Evolutionary conservation across 768 basidiomycete species (phyloP).

Genomic region (Royoungia palumana): DNA sequence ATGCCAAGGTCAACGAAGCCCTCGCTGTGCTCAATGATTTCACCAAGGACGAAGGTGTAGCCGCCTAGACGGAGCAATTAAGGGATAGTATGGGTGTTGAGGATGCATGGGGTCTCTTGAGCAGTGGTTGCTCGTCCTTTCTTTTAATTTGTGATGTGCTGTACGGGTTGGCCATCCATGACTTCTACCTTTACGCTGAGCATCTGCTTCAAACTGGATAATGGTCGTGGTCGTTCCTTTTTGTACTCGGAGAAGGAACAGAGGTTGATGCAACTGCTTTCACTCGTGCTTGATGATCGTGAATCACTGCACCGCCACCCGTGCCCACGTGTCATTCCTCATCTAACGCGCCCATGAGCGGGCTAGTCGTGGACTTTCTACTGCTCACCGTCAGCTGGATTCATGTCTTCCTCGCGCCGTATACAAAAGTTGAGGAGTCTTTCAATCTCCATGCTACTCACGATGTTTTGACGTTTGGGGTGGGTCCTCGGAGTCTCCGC

Average conservation of each 20-base stretch:
- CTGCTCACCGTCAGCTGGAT: slow-evolving; percentile 51
- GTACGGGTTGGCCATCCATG: slow-evolving; percentile 36
- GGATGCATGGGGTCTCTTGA: slow-evolving; percentile 32
- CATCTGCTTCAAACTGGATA: slow-evolving; percentile 35
- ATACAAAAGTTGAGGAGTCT: slow-evolving; percentile 96
- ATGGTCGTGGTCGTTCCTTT: slow-evolving; percentile 52
- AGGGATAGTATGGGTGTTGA: slow-evolving; percentile 1
- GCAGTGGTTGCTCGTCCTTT: slow-evolving; percentile 48
- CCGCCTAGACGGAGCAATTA: slow-evolving; percentile 1
- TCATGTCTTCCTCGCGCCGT: slow-evolving; percentile 79
- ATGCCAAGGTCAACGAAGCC: slow-evolving; percentile 89
- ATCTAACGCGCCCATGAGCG: slow-evolving; percentile 8
- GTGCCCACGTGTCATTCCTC: too few species aligned
- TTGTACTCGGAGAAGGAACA: slow-evolving; percentile 51
- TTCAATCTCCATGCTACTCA: slow-evolving; percentile 92
- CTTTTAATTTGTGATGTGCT: slow-evolving; percentile 36
- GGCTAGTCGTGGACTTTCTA: slow-evolving; percentile 44
- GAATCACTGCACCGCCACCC: too few species aligned
- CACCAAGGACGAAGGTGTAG: slow-evolving; percentile 40
- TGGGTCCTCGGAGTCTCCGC: slow-evolving; percentile 37
- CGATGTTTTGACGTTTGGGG: slow-evolving; percentile 80
- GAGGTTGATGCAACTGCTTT: slow-evolving; percentile 56
- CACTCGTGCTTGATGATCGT: slow-evolving; percentile 12
- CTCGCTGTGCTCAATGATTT: slow-evolving; percentile 86
- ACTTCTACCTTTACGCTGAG: slow-evolving; percentile 38